phyloP scores from a whole-genome alignment of 257 asterid genomes.

The Plectranthus barbatus region DNA sequence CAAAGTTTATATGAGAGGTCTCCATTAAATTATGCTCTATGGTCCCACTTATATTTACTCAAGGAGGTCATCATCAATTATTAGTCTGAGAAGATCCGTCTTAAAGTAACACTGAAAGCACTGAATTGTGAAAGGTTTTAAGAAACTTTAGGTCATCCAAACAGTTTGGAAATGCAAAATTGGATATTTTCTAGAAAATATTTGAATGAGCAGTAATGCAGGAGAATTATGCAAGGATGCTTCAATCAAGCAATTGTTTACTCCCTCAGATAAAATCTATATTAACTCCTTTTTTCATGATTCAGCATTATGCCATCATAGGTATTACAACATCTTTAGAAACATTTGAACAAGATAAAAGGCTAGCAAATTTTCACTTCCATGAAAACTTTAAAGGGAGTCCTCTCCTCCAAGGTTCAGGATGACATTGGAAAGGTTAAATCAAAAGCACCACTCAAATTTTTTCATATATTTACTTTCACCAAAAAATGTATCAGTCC shows the following conservation, averaged over 20 bases:
- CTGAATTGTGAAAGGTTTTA: neutral
- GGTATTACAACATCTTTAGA: neutral
- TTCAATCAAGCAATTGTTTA: neutral
- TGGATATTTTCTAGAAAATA: neutral
- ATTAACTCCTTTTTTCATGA: neutral
- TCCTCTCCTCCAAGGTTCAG: neutral
- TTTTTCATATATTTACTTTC: neutral
- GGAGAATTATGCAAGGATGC: neutral
- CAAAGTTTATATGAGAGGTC: neutral
- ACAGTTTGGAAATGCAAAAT: constrained; percentile 6
- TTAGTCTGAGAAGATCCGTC: neutral
- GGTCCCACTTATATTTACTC: neutral
- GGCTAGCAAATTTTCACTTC: neutral
- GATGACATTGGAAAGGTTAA: constrained; percentile 7
- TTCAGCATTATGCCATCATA: neutral
- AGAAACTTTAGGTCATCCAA: neutral
- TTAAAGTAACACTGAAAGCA: neutral
- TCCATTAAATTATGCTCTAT: neutral
- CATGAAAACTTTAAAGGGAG: neutral
- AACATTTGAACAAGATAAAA: neutral
- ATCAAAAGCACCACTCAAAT: neutral
- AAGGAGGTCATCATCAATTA: neutral
- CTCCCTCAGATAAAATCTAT: neutral
- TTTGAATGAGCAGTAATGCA: neutral
- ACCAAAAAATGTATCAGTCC: neutral